A percentile compares a stretch with the other conserved stretches of the same genome.
Evolutionary conservation across 1,284 basidiomycete genomes (phyloP).

Genomic region (Microbotryum saponariae): DNA sequence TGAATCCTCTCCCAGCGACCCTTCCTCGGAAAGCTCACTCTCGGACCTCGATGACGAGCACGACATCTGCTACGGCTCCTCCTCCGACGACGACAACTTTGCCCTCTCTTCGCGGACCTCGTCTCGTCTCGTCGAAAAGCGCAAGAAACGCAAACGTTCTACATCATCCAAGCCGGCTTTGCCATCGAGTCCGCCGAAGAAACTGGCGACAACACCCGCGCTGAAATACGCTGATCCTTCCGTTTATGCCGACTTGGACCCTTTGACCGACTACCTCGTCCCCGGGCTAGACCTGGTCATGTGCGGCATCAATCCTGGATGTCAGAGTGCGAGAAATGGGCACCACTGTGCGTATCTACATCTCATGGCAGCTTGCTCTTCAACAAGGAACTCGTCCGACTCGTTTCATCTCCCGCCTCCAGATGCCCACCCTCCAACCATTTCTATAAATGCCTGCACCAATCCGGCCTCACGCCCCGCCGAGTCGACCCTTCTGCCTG

Average conservation of each 20-base stretch:
- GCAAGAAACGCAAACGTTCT: too few relatives aligned
- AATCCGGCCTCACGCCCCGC: constrained; percentile 53
- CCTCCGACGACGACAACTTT: too few relatives aligned
- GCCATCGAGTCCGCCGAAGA: too few relatives aligned
- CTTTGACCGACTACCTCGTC: constrained; percentile 45
- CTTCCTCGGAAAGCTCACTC: too few relatives aligned
- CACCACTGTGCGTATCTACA: constrained; percentile 51
- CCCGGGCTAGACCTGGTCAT: constrained; percentile 43
- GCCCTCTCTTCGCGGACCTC: too few relatives aligned
- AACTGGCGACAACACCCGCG: constrained; percentile 29
- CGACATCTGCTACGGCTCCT: too few relatives aligned
- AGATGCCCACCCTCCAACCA: constrained; percentile 55
- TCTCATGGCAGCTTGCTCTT: too few relatives aligned
- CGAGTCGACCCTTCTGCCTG: constrained; percentile 49
- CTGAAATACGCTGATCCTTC: constrained; percentile 40
- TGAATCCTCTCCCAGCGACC: too few relatives aligned
- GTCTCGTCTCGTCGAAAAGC: too few relatives aligned
- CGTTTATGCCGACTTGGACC: constrained; percentile 39
- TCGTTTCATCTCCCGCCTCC: not conserved
- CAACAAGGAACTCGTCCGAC: too few relatives aligned
- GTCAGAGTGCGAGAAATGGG: constrained; percentile 54
- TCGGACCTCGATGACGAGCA: too few relatives aligned
- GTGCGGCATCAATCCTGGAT: constrained; percentile 35
- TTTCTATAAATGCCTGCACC: constrained; percentile 48
- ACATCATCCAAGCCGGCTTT: too few relatives aligned